A percentile compares a stretch with the other conserved stretches of the same genome.
phyloP scores from a whole-genome alignment of 768 basidiomycete species.

The Sistotremastrum niveocremeum region DNA sequence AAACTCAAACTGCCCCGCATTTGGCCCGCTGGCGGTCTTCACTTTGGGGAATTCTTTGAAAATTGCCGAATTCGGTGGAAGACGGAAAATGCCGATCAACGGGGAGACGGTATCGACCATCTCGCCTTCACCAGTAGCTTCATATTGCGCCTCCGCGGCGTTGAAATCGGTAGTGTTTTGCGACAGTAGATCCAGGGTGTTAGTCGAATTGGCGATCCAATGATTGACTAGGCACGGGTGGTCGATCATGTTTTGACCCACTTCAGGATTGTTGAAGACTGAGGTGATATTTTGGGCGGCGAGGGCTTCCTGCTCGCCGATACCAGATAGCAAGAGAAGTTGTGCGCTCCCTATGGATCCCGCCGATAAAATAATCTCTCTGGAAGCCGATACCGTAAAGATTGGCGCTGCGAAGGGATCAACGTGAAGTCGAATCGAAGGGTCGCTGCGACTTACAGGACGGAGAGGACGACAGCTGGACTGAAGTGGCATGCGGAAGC shows the following conservation, averaged over 20 bases:
- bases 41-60: slow-evolving; percentile 16
- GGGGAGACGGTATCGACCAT: slow-evolving; percentile 13
- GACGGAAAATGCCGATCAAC: slow-evolving; percentile 16
- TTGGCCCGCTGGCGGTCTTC: too few species aligned
- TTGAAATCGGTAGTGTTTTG: slow-evolving; percentile 12
- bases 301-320: slow-evolving; percentile 18
- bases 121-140: slow-evolving; percentile 16
- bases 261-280: slow-evolving; percentile 20
- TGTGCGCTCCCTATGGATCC: slow-evolving; percentile 26
- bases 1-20: too few species aligned
- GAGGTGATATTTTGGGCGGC: slow-evolving; percentile 14
- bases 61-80: slow-evolving; percentile 18
- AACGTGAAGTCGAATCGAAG: not conserved
- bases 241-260: slow-evolving; percentile 26
- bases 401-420: not conserved
- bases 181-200: slow-evolving; percentile 16
- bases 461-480: not conserved
- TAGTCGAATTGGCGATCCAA: slow-evolving; percentile 18
- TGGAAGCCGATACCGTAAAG: slow-evolving; percentile 12
- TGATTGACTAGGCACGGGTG: slow-evolving; percentile 15
- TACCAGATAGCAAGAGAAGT: slow-evolving; percentile 24
- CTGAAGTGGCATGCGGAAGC: slow-evolving; percentile 1
- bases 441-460: not conserved
- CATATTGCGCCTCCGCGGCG: slow-evolving; percentile 14
- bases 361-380: slow-evolving; percentile 26